These are phyloP conservation scores for Colletotrichum cereale DNA, from an alignment of 2,329 filamentous ascomycete genomes.

Conservation along the genomic window DNA sequence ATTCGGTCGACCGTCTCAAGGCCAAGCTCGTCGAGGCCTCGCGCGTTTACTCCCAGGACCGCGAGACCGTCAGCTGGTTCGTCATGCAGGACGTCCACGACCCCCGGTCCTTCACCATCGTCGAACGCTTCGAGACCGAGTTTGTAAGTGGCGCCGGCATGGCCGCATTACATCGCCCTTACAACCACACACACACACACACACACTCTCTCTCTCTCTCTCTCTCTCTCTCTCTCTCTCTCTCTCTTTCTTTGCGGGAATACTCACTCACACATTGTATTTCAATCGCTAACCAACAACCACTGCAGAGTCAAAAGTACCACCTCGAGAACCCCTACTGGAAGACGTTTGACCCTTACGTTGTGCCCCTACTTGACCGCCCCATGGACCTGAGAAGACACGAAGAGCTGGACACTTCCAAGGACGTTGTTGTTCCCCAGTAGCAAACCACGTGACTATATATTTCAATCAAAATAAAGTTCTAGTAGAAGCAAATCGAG, in stretches of 20 bases:
- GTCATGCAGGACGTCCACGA: constrained; percentile 82
- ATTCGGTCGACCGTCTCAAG: constrained; percentile 74
- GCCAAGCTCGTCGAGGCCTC: constrained; percentile 82
- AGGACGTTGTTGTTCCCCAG: constrained; percentile 57
- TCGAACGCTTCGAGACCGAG: constrained; percentile 79
- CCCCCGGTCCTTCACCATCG: constrained; percentile 78
- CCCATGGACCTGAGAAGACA: constrained; percentile 77
- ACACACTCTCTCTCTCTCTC: neutral
- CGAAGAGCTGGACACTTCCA: constrained; percentile 74
- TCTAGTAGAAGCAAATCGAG: neutral
- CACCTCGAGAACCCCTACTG: constrained; percentile 79
- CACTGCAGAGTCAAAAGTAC: constrained; percentile 66
- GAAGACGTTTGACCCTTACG: constrained; percentile 82
- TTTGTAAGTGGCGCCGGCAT: constrained; percentile 58
- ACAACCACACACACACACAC: neutral
- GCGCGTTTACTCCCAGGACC: constrained; percentile 77
- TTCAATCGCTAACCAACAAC: neutral
- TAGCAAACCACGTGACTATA: constrained; percentile 8
- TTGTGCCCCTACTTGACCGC: constrained; percentile 74
- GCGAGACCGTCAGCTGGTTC: constrained; percentile 78
- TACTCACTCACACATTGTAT: neutral
- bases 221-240: neutral
- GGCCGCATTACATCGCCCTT: neutral
- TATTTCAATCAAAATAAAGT: too few relatives aligned
- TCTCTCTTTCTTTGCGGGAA: neutral